Conservation (phyloP, 345 rosid genomes). For the Psidium guajava region DNA sequence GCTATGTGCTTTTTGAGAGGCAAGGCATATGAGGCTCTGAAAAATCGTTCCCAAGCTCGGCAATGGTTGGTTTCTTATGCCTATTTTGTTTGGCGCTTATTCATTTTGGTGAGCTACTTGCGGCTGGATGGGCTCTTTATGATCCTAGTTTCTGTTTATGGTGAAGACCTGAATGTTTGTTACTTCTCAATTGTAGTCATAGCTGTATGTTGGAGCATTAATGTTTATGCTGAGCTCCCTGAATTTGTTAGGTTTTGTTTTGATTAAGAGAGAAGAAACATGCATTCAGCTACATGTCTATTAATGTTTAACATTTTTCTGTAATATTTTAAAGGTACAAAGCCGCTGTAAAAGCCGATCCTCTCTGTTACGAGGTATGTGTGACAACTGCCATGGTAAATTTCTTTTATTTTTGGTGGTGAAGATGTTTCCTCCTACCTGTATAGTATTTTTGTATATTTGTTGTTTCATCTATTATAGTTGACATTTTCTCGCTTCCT, state of each 20-base stretch:
- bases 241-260: neutral
- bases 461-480: neutral
- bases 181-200: neutral
- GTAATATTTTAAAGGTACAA: conserved; percentile 56
- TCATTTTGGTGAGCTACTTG: neutral
- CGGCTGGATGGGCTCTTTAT: neutral
- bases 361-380: conserved; percentile 90
- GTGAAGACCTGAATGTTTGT: neutral
- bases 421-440: neutral
- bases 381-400: neutral
- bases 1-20: conserved; percentile 95
- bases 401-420: neutral
- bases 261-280: neutral
- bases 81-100: neutral
- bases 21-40: conserved; percentile 84
- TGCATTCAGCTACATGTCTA: neutral
- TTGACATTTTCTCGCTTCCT: neutral
- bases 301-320: neutral
- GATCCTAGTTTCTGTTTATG: neutral
- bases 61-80: conserved; percentile 44
- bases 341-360: conserved; percentile 96
- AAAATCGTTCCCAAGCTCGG: conserved; percentile 83
- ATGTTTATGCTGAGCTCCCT: neutral
- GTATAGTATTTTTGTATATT: neutral
- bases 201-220: neutral